Evolutionary conservation across 2,329 filamentous ascomycete species (phyloP).

Genomic region (Scorias spongiosa): DNA sequence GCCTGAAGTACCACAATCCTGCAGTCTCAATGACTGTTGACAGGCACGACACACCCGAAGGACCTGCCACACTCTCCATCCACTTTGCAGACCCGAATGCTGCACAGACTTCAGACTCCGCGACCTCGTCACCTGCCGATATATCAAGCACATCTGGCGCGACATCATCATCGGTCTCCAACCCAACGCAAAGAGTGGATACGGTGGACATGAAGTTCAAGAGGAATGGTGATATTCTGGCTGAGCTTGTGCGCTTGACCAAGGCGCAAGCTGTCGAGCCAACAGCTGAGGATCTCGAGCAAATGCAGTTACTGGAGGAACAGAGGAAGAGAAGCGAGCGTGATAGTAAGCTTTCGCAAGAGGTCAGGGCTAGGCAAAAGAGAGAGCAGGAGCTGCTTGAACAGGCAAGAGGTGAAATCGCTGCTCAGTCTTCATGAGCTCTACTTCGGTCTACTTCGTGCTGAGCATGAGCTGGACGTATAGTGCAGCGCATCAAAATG

Average conservation of each 20-base stretch:
- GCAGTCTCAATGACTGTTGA: slow-evolving; percentile 67
- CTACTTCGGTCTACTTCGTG: too few relatives aligned
- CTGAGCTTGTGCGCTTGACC: slow-evolving; percentile 46
- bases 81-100: slow-evolving; percentile 34
- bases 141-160: slow-evolving; percentile 14
- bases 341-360: slow-evolving; percentile 40
- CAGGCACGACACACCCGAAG: slow-evolving; percentile 43
- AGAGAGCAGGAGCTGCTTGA: slow-evolving; percentile 45
- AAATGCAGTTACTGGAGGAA: slow-evolving; percentile 44
- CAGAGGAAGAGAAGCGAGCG: slow-evolving; percentile 34
- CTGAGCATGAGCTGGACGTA: too few relatives aligned
- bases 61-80: slow-evolving; percentile 48
- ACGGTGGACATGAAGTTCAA: slow-evolving; percentile 45
- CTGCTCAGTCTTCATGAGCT: neutral
- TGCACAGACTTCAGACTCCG: slow-evolving; percentile 13
- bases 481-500: too few relatives aligned
- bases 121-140: slow-evolving; percentile 10
- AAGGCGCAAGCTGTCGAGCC: slow-evolving; percentile 42
- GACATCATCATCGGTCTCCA: slow-evolving; percentile 18
- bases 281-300: slow-evolving; percentile 42
- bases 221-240: slow-evolving; percentile 46
- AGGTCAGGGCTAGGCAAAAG: slow-evolving; percentile 41
- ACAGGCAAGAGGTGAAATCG: slow-evolving; percentile 36
- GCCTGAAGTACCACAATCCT: slow-evolving; percentile 91
- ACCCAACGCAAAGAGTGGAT: slow-evolving; percentile 20